Conservation (phyloP, 2,329 filamentous ascomycete genomes). For the Gliomastix tumulicola region DNA sequence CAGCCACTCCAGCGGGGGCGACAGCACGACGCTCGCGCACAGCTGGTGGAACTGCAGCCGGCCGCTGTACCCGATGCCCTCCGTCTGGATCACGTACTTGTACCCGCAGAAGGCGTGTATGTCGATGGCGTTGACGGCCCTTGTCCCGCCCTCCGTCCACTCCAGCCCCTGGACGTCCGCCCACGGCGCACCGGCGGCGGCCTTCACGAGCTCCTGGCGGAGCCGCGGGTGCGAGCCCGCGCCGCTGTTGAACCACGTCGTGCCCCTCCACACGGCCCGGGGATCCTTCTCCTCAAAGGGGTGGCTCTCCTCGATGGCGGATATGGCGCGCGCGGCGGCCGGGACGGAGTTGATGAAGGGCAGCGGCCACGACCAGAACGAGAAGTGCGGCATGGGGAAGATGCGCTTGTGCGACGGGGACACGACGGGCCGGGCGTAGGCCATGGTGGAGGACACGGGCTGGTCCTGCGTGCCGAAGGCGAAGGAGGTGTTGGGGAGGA, state of each 20-base stretch:
- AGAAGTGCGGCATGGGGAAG: constrained; percentile 50
- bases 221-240: constrained; percentile 23
- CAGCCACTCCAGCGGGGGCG: constrained; percentile 38
- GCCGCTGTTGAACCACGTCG: constrained; percentile 39
- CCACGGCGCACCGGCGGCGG: constrained; percentile 29
- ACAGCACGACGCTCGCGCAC: constrained; percentile 38
- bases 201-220: constrained; percentile 30
- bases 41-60: constrained; percentile 44
- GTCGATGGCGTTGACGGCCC: constrained; percentile 33
- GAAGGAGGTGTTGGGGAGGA: background rate
- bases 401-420: constrained; percentile 22
- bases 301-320: constrained; percentile 21
- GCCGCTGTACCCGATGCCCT: constrained; percentile 46
- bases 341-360: constrained; percentile 38
- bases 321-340: constrained; percentile 28
- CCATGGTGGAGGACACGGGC: constrained; percentile 32
- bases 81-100: constrained; percentile 44
- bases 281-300: constrained; percentile 23
- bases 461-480: constrained; percentile 38
- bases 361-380: constrained; percentile 46
- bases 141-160: constrained; percentile 21
- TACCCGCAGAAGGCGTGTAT: constrained; percentile 45
- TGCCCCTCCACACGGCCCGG: constrained; percentile 44
- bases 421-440: constrained; percentile 38
- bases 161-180: constrained; percentile 37